Base-by-base conservation (phyloP, 345 rosid genomes). In the Stellera chamaejasme region DNA sequence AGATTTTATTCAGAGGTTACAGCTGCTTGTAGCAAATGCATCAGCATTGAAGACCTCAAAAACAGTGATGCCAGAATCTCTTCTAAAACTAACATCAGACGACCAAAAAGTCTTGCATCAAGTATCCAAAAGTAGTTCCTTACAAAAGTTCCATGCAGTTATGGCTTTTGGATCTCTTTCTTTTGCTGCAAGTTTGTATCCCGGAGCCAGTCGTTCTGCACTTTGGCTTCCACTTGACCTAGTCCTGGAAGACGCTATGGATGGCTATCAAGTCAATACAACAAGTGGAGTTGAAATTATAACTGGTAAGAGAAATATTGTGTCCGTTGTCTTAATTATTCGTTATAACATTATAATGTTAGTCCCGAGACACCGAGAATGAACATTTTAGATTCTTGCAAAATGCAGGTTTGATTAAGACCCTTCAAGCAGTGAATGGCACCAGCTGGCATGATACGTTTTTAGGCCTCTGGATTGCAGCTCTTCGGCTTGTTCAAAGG, bases 171-270 rank as follows among this genome's bases (percentile, higher is more conserved):
- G 94, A 51, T 77, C 91, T 55, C 79, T 78, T 5, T 69, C 78
- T 71, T 75, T 80, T 27, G 73, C 67, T 52, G 77, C 81, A 59
- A 73, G 90, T 72, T 77, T 81, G 66, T 79, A 82, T 68, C 86
- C 73, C 66, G 93, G 84, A 46, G 76, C 87, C 63, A 77, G 79
- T 72, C 79, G 60, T 68, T 83, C 96, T 62, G 81, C 81, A 54
- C 76, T 82, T 36, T 93, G 99, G 99, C 96, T 93, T 67, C 96
- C 99, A 57, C 88, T 93, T 77, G 99, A 93, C 76, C 65, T 93
- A 54, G 86, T 69, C 56, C 66, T 93, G 59, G 99, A 93, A 82
- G 95, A 93, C 80, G 84, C 86, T 65, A 83, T 89, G 97, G 95
- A 89, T 79, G 94, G 86, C 57, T 81, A 85, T 70, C 88, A 77